Percentiles rank a stretch among this genome's conserved stretches.
Conservation (phyloP, 2,329 filamentous ascomycete genomes). For the Calonectria pseudoturangicola region DNA sequence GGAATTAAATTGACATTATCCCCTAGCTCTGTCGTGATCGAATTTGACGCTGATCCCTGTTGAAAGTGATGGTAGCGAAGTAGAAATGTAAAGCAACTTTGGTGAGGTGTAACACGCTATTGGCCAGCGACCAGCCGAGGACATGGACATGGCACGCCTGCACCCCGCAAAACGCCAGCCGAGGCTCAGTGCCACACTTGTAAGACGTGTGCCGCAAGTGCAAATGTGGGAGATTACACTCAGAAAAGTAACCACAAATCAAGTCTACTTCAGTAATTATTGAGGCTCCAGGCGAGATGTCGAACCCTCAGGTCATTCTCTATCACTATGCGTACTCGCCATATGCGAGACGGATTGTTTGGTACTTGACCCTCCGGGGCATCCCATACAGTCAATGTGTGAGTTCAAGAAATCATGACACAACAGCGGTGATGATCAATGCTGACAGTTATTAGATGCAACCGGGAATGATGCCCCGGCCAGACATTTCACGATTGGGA, state of each 20-base stretch:
- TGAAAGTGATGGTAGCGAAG: not conserved
- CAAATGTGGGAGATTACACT: not conserved
- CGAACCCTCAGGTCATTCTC: constrained; percentile 67
- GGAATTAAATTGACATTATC: not conserved
- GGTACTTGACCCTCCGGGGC: constrained; percentile 80
- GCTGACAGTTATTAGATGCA: constrained; percentile 69
- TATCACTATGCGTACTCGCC: constrained; percentile 81
- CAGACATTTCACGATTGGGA: constrained; percentile 76
- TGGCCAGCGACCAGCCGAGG: constrained; percentile 36
- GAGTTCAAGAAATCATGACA: constrained; percentile 56
- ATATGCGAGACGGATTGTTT: constrained; percentile 77
- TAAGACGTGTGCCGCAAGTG: not conserved
- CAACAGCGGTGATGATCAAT: not conserved
- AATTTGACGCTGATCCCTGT: not conserved
- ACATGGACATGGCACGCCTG: constrained; percentile 20
- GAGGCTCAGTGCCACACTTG: constrained; percentile 41
- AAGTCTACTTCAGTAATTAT: not conserved
- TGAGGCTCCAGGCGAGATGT: constrained; percentile 42
- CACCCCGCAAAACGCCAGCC: constrained; percentile 45
- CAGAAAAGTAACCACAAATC: not conserved
- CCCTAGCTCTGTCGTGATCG: not conserved
- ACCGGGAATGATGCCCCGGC: constrained; percentile 79
- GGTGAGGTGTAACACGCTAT: constrained; percentile 48
- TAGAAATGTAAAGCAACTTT: not conserved
- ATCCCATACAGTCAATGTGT: constrained; percentile 82